Base-by-base conservation (phyloP, 2,329 filamentous ascomycete species). In the Colletotrichum plurivorum region DNA sequence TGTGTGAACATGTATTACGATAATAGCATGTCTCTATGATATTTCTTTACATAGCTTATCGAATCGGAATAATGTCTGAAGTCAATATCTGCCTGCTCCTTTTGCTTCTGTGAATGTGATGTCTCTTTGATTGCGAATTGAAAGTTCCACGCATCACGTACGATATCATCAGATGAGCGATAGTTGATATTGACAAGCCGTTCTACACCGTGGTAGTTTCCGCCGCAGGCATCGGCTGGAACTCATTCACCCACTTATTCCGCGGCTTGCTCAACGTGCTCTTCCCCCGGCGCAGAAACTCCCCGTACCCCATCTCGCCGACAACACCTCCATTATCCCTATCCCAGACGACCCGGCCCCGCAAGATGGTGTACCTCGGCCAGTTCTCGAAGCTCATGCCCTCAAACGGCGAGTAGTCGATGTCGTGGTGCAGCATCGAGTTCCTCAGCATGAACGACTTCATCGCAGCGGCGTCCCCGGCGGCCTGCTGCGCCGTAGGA, bases 341-440 rank as follows among this genome's bases (percentile, higher is more conserved):
- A 71, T 88, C 86, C 87, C 86, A 91, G 1, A 90, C 85, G 0
- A 91, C 82, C 69, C 85, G 77, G 0, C 89, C 89, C 63, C 89
- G 78, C 49, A 92, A 71, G 8, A 91, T 80, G 0, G 88, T 90
- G 73, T 87, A 90, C 20, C 89, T 81, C 12, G 89, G 89, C 89
- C 89, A 91, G 66, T 91, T 88, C 31, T 81, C 82, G 48, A 91
- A 73, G n/a, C 74, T 78, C 56, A 81, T 82, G 0, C 88, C 88
- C 74, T 91, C 88, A 72, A 87, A 91, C 0, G 89, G 88, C 9
- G 88, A 90, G 73, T 91, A 90, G 73, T 91, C 88, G 2, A 89
- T 84, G 69, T 87, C 83, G 74, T 91, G 89, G 76, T 91, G 88
- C 71, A 91, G 75, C 78, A 85, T 84, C 8, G 80, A 78, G 72